Evolutionary conservation across 2,329 filamentous ascomycete species (phyloP).

Genomic region (Paecilomyces niveus): DNA sequence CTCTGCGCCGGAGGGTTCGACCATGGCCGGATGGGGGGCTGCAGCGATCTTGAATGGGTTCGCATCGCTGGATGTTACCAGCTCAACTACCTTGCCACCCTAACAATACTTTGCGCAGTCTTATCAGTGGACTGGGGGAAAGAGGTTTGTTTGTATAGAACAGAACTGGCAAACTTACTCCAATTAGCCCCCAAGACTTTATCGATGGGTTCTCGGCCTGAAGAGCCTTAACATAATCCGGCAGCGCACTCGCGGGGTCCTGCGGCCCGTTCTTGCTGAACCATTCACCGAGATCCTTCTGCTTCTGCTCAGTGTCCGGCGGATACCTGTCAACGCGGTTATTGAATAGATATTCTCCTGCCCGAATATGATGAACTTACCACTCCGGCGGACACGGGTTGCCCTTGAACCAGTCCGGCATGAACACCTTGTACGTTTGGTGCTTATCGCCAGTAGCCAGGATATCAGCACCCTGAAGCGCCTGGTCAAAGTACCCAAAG

Average conservation of each 20-base stretch:
- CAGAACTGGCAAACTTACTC: too few species aligned
- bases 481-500: conserved; percentile 49
- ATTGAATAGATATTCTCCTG: background rate
- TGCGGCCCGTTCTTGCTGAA: conserved; percentile 32
- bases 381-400: background rate
- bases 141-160: too few species aligned
- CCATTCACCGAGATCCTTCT: conserved; percentile 46
- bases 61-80: background rate
- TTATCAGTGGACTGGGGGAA: too few species aligned
- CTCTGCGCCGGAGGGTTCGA: background rate
- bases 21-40: background rate
- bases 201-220: too few species aligned
- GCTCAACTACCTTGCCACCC: too few species aligned
- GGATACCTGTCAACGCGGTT: conserved; percentile 33
- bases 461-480: conserved; percentile 49
- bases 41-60: too few species aligned
- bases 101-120: too few species aligned
- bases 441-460: conserved; percentile 30
- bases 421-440: background rate
- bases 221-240: too few species aligned
- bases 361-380: background rate
- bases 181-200: too few species aligned
- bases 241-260: conserved; percentile 35
- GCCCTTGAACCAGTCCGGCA: background rate
- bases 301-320: conserved; percentile 47